phyloP scores from a whole-genome alignment of 2,329 filamentous ascomycete species.

The Truncatella angustata region DNA sequence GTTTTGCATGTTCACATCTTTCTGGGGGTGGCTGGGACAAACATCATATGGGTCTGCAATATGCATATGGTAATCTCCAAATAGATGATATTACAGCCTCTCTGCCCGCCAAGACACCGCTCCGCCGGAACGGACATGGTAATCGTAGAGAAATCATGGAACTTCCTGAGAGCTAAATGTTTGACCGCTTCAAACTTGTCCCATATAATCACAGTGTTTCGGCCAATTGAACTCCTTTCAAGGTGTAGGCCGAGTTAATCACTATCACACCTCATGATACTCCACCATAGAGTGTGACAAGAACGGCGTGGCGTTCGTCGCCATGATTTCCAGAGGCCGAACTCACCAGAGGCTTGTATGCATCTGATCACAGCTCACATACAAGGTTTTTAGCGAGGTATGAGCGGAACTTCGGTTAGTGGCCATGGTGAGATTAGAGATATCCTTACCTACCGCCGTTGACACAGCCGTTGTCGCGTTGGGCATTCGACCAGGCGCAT shows the following conservation, averaged over 20 bases:
- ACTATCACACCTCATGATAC: not conserved
- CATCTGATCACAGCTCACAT: not conserved
- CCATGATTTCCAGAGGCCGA: not conserved
- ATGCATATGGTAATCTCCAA: not conserved
- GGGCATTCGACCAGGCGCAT: not conserved
- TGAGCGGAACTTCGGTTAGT: not conserved
- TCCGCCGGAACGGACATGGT: not conserved
- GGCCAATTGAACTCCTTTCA: not conserved
- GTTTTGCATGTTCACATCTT: not conserved
- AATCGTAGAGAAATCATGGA: not conserved
- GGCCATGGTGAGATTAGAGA: not conserved
- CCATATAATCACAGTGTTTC: too few species aligned
- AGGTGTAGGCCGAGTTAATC: not conserved
- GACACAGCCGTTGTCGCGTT: not conserved
- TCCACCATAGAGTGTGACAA: not conserved
- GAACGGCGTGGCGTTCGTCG: constrained; percentile 2
- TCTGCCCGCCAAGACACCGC: not conserved
- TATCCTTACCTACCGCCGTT: not conserved
- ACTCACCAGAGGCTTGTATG: not conserved
- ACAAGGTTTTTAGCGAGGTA: not conserved
- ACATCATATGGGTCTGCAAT: not conserved
- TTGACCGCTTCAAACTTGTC: too few species aligned
- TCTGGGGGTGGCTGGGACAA: constrained; percentile 5
- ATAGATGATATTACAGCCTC: not conserved
- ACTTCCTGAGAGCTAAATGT: too few species aligned